phyloP scores from a whole-genome alignment of 306 rosid genomes.

The Ammopiptanthus mongolicus region DNA sequence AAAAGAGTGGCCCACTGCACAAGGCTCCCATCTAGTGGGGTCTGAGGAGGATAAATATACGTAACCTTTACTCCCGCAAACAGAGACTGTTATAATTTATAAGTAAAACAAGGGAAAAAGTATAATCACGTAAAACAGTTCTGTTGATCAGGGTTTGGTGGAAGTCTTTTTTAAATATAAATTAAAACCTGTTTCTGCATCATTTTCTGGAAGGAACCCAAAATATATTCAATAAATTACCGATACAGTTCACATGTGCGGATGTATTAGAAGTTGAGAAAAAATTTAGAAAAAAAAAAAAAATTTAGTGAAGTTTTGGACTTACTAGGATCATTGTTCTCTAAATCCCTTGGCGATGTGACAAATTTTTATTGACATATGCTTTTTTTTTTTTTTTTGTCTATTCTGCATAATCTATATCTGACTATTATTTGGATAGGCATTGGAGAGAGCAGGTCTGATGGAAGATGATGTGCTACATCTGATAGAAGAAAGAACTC shows the following conservation, averaged over 20 bases:
- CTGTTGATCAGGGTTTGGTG: neutral
- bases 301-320: slow-evolving; percentile 39
- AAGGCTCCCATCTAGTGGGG: neutral
- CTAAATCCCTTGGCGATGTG: slow-evolving; percentile 43
- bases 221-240: slow-evolving; percentile 3
- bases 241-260: neutral
- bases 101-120: neutral
- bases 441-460: too few relatives aligned
- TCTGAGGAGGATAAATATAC: too few relatives aligned
- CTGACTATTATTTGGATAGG: too few relatives aligned
- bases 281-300: slow-evolving; percentile 40
- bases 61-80: neutral
- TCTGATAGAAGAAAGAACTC: too few relatives aligned
- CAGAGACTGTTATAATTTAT: neutral
- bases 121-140: neutral
- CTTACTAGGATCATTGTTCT: slow-evolving; percentile 43
- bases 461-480: too few relatives aligned
- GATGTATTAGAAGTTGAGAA: slow-evolving; percentile 8
- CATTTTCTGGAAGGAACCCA: slow-evolving; percentile 41
- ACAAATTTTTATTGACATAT: neutral
- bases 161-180: neutral
- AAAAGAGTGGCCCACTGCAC: too few relatives aligned
- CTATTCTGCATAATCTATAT: too few relatives aligned
- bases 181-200: slow-evolving; percentile 1
- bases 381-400: neutral